These are phyloP conservation scores for Botrytis fragariae DNA, from an alignment of 2,329 filamentous ascomycete genomes.

Conservation along the genomic window DNA sequence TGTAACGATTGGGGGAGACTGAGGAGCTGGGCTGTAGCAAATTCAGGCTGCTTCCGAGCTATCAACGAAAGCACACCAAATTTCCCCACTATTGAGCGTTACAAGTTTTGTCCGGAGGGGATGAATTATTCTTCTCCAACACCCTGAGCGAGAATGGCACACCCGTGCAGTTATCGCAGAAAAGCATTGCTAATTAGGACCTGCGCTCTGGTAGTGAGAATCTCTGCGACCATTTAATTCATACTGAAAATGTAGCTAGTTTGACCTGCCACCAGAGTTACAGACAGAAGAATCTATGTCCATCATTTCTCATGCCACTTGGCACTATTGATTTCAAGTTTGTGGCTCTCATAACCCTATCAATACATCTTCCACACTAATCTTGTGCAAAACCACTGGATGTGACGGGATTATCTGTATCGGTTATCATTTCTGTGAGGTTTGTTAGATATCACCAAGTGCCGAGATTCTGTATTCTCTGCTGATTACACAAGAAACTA, in stretches of 20 bases:
- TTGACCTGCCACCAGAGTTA: not conserved
- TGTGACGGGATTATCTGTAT: not conserved
- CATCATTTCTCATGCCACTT: not conserved
- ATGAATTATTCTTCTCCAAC: not conserved
- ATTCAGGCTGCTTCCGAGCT: conserved; percentile 9
- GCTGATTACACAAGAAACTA: too few species aligned
- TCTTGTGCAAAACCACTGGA: not conserved
- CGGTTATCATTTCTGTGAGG: not conserved
- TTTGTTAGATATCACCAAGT: not conserved
- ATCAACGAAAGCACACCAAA: conserved; percentile 9
- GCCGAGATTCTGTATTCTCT: not conserved
- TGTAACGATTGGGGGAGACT: conserved; percentile 11
- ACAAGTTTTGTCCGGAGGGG: not conserved
- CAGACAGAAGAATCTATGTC: not conserved
- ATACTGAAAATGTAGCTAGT: not conserved
- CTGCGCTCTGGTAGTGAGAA: not conserved
- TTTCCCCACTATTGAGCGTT: not conserved
- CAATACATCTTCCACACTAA: not conserved
- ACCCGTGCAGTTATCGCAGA: not conserved
- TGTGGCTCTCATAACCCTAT: not conserved
- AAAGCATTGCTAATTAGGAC: not conserved
- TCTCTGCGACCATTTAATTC: not conserved
- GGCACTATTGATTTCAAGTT: not conserved
- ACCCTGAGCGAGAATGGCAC: not conserved
- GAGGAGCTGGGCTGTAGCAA: conserved; percentile 2